A percentile compares a stretch with the other conserved stretches of the same genome.
These are phyloP conservation scores for Exophiala bonariae DNA, from an alignment of 2,329 filamentous ascomycete genomes.

Conservation along the genomic window DNA sequence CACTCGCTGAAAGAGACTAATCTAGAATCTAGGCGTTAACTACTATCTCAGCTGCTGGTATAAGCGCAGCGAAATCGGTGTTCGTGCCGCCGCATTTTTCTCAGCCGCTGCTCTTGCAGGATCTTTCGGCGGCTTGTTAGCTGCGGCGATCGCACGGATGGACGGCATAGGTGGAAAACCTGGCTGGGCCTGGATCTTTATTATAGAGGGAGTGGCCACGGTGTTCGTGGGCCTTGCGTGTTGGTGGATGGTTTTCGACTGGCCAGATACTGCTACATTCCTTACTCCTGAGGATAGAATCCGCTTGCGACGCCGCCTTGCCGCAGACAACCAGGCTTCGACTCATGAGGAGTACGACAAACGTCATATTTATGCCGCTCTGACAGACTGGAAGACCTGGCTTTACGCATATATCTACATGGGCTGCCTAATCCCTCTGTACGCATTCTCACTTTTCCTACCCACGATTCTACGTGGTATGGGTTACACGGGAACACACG, in stretches of 20 bases:
- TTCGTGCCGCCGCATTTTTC: constrained; percentile 58
- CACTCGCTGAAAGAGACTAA: constrained; percentile 52
- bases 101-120: constrained; percentile 56
- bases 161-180: constrained; percentile 35
- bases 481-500: constrained; percentile 54
- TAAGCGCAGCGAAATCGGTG: constrained; percentile 55
- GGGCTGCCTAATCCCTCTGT: constrained; percentile 56
- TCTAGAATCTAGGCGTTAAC: constrained; percentile 6
- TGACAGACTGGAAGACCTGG: constrained; percentile 53
- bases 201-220: constrained; percentile 45
- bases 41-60: constrained; percentile 57
- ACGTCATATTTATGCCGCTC: constrained; percentile 48
- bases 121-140: constrained; percentile 56
- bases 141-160: constrained; percentile 51
- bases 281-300: constrained; percentile 51
- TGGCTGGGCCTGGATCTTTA: constrained; percentile 51
- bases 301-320: constrained; percentile 34
- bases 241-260: constrained; percentile 51
- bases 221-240: constrained; percentile 40
- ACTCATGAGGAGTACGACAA: constrained; percentile 41
- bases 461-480: constrained; percentile 59
- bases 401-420: constrained; percentile 47
- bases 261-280: constrained; percentile 49
- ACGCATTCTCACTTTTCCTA: constrained; percentile 60
- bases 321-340: constrained; percentile 45